These are phyloP conservation scores for Termitomyces sp. DNA, from an alignment of 768 basidiomycete genomes.

Conservation along the genomic window DNA sequence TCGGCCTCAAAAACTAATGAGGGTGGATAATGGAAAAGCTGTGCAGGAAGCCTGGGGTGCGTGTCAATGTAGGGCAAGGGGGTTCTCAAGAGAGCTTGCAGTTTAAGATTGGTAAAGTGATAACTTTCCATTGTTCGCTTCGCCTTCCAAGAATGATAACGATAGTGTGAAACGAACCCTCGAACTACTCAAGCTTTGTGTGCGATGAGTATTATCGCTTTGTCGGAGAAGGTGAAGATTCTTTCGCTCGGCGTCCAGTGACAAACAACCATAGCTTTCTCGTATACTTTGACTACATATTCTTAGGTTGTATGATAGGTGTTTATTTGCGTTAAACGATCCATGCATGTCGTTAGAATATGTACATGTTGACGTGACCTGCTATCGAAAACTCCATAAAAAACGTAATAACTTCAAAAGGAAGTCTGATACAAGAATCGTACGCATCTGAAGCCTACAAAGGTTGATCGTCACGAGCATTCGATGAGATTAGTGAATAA, in stretches of 20 bases:
- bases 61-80: background rate
- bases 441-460: background rate
- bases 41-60: slow-evolving; percentile 1
- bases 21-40: slow-evolving; percentile 4
- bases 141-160: background rate
- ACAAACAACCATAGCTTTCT: background rate
- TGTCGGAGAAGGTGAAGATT: background rate
- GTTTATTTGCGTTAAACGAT: background rate
- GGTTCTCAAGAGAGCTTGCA: background rate
- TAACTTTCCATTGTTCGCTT: background rate
- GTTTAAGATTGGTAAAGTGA: background rate
- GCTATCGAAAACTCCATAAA: too few relatives aligned
- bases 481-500: background rate
- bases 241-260: background rate
- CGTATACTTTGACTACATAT: background rate
- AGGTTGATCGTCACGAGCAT: background rate
- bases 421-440: background rate
- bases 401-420: background rate
- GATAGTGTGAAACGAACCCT: background rate
- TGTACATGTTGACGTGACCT: background rate
- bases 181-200: background rate
- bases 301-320: background rate
- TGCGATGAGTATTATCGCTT: background rate
- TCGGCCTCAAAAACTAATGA: slow-evolving; percentile 1
- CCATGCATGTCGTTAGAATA: background rate